Conservation (phyloP, 169 alveolate species). For the Eimeria necatrix region DNA sequence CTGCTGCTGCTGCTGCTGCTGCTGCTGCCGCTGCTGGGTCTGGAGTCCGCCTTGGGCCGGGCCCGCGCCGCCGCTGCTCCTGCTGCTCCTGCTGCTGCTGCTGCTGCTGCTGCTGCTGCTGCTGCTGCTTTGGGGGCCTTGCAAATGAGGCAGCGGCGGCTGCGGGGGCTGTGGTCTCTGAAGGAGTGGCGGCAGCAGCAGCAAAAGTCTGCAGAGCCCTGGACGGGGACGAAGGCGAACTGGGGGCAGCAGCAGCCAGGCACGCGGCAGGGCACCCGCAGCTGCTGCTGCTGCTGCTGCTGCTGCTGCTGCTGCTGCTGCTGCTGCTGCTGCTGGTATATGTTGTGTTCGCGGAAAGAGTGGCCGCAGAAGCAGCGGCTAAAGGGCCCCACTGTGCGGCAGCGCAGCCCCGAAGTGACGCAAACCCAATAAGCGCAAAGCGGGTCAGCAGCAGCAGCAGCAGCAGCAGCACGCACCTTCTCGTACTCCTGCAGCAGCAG, state of each 20-base stretch:
- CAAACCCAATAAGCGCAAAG: too few species aligned
- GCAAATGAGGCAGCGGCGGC: constrained; percentile 84
- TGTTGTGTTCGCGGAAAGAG: neutral
- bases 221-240: too few species aligned
- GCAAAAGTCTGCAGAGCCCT: constrained; percentile 92
- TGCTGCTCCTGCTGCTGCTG: neutral
- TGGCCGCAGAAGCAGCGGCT: neutral
- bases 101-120: constrained; percentile 34
- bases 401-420: too few species aligned
- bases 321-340: neutral
- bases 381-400: neutral
- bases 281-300: too few species aligned
- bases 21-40: too few species aligned
- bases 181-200: constrained; percentile 94
- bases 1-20: too few species aligned
- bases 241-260: too few species aligned
- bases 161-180: constrained; percentile 89
- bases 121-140: neutral
- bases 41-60: neutral
- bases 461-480: too few species aligned
- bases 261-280: too few species aligned
- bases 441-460: too few species aligned
- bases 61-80: neutral
- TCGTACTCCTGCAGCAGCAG: too few species aligned
- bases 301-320: constrained; percentile 8